Conservation (phyloP, 345 rosid genomes). For the Reutealis trisperma region DNA sequence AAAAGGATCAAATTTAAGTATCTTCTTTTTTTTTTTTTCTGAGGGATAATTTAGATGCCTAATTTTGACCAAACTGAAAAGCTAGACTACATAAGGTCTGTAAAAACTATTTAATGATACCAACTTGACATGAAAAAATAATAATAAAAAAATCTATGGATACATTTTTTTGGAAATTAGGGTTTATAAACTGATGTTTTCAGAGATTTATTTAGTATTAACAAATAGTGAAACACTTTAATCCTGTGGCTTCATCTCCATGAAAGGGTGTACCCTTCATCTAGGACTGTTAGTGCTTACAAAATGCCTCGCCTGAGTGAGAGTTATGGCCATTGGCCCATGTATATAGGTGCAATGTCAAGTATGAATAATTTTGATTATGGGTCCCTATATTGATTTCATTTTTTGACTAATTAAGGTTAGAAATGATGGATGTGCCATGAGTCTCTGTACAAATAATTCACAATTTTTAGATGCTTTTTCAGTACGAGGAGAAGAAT, state of each 20-base stretch:
- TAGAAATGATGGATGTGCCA: background rate
- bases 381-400: background rate
- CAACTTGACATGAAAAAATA: too few species aligned
- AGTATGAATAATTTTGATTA: background rate
- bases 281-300: background rate
- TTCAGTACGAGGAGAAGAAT: too few species aligned
- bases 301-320: background rate
- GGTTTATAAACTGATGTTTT: too few species aligned
- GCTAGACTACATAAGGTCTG: too few species aligned
- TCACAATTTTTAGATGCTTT: background rate
- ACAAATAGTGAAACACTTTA: background rate
- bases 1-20: too few species aligned
- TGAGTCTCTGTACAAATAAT: background rate
- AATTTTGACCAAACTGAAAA: too few species aligned
- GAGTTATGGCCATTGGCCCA: background rate
- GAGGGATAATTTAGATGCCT: too few species aligned
- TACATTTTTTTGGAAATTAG: too few species aligned
- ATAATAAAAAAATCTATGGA: too few species aligned
- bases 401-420: background rate
- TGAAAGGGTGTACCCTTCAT: background rate
- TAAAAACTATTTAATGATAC: too few species aligned
- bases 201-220: background rate
- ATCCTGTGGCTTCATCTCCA: background rate
- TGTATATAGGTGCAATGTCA: background rate
- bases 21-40: too few species aligned